A percentile compares a stretch with the other conserved stretches of the same genome.
These are phyloP conservation scores for Aspergillus uvarum DNA, from an alignment of 2,329 filamentous ascomycete genomes.

Conservation along the genomic window DNA sequence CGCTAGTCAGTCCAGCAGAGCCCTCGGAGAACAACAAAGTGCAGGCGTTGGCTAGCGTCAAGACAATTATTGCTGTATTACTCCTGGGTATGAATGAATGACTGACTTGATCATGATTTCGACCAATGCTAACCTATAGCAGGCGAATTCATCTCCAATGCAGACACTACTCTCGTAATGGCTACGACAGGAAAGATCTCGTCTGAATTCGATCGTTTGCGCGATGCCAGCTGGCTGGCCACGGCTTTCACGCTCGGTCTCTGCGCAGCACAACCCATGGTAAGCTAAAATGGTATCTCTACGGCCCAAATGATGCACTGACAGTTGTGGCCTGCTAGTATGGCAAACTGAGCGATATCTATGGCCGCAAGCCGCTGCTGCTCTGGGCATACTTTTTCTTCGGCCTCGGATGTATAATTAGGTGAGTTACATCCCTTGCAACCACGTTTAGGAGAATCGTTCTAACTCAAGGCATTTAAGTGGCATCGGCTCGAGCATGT, in stretches of 20 bases:
- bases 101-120: not conserved
- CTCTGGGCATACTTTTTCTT: conserved; percentile 54
- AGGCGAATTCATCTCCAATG: conserved; percentile 66
- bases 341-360: conserved; percentile 59
- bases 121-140: not conserved
- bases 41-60: conserved; percentile 18
- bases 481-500: conserved; percentile 39
- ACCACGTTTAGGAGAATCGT: no score
- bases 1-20: not conserved
- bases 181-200: conserved; percentile 64
- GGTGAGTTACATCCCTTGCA: conserved; percentile 22
- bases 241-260: conserved; percentile 54
- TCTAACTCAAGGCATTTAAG: conserved; percentile 19
- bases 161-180: conserved; percentile 64
- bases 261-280: conserved; percentile 55
- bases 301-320: not conserved
- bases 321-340: conserved; percentile 36
- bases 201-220: conserved; percentile 59
- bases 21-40: not conserved
- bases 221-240: conserved; percentile 59
- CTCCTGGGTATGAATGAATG: conserved; percentile 26
- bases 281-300: conserved; percentile 27
- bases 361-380: conserved; percentile 55
- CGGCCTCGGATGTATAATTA: conserved; percentile 45
- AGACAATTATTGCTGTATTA: conserved; percentile 29